Percentiles rank a stretch among this genome's conserved stretches.
Conservation (phyloP, 2,329 filamentous ascomycete genomes). For the Cercospora sojina region DNA sequence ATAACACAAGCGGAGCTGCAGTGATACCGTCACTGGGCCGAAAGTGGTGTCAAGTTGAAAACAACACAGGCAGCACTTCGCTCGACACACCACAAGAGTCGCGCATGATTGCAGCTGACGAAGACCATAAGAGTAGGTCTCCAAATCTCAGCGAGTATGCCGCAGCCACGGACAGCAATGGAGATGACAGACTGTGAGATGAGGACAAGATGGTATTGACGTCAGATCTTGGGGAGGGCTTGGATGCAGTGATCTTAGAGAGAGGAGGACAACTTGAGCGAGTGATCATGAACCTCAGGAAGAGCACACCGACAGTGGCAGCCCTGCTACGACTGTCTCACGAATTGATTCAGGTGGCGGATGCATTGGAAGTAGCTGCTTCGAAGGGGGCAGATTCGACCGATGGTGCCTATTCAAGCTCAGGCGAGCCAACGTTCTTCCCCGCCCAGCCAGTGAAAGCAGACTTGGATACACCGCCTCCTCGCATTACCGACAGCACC, state of each 20-base stretch:
- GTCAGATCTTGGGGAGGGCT: slow-evolving; percentile 40
- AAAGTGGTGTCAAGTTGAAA: not conserved
- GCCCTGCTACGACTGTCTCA: slow-evolving; percentile 30
- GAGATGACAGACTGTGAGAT: slow-evolving; percentile 2
- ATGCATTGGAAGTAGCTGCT: slow-evolving; percentile 21
- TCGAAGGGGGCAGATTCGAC: slow-evolving; percentile 11
- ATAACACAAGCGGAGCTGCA: not conserved
- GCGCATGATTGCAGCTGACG: not conserved
- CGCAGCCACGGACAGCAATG: not conserved
- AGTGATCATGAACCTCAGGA: slow-evolving; percentile 42
- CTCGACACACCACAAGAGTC: not conserved
- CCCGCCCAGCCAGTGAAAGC: not conserved
- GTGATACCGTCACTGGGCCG: not conserved
- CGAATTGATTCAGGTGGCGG: slow-evolving; percentile 31
- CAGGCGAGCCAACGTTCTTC: slow-evolving; percentile 19
- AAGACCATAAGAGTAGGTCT: not conserved
- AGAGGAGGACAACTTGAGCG: slow-evolving; percentile 41
- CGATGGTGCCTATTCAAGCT: slow-evolving; percentile 19
- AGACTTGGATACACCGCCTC: not conserved
- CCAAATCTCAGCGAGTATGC: not conserved
- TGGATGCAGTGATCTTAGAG: slow-evolving; percentile 45
- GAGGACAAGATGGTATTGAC: slow-evolving; percentile 11
- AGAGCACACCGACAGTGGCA: slow-evolving; percentile 23
- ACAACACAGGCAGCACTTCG: not conserved
- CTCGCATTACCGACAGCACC: slow-evolving; percentile 31